phyloP scores from a whole-genome alignment of 345 rosid genomes.

The Rhizophora apiculata region DNA sequence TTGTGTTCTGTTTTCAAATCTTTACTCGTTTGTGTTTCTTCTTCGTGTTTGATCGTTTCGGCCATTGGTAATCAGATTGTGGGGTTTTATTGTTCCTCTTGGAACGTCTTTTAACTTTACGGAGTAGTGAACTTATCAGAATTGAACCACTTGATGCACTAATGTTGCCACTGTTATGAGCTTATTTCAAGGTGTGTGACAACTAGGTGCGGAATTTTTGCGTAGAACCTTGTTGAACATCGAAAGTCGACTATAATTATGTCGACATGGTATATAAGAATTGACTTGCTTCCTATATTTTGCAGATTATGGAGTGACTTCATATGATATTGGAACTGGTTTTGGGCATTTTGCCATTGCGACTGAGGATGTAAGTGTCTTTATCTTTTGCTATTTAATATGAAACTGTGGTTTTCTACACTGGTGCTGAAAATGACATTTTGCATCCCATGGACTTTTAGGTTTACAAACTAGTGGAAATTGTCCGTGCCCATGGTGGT shows the following conservation, averaged over 20 bases:
- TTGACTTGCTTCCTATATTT: neutral
- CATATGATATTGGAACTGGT: conserved; percentile 92
- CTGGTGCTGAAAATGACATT: conserved; percentile 5
- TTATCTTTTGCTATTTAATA: neutral
- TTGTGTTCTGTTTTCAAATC: neutral
- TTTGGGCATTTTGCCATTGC: conserved; percentile 93
- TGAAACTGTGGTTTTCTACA: neutral
- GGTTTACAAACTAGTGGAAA: conserved; percentile 81
- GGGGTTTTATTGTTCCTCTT: no score
- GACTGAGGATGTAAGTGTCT: conserved; percentile 66
- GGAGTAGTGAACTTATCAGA: no score
- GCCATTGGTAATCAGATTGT: no score
- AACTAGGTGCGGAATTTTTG: no score
- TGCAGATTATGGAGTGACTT: conserved; percentile 77
- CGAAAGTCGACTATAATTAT: no score
- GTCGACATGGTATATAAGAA: neutral
- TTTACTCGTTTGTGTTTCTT: neutral
- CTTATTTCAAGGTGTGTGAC: no score
- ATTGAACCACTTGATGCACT: no score
- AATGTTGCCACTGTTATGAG: no score
- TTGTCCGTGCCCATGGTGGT: conserved; percentile 73
- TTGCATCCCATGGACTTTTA: conserved; percentile 16
- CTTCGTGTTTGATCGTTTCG: no score
- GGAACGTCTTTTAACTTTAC: no score
- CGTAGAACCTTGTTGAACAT: no score